phyloP scores from a whole-genome alignment of 441 rosid species.

The Erysimum cheiri region DNA sequence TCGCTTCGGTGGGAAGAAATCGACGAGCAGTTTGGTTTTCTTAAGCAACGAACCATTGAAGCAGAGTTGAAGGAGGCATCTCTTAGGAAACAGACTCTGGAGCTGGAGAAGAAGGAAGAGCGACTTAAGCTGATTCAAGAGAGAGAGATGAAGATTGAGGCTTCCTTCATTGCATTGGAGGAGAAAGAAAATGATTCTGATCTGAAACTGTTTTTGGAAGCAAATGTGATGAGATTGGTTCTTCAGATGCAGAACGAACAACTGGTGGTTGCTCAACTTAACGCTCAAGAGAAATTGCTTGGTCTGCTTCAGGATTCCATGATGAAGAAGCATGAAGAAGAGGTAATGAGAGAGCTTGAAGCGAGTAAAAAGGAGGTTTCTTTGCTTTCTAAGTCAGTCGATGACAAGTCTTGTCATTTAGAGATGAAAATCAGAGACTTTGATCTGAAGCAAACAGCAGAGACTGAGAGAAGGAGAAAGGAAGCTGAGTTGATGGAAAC shows the following conservation, averaged over 20 bases:
- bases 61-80: constrained; percentile 6
- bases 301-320: neutral
- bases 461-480: neutral
- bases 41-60: constrained; percentile 10
- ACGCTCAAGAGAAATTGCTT: neutral
- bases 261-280: neutral
- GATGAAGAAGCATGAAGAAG: constrained; percentile 5
- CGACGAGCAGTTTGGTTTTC: neutral
- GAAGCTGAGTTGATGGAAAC: neutral
- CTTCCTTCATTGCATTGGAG: constrained; percentile 2
- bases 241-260: neutral
- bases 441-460: neutral
- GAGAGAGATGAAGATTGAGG: constrained; percentile 29
- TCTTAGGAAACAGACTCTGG: neutral
- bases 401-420: constrained; percentile 2
- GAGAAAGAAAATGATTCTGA: constrained; percentile 10
- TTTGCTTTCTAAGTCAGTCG: neutral
- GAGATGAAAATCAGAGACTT: neutral
- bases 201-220: constrained; percentile 2
- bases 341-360: neutral
- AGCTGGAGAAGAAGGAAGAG: constrained; percentile 31
- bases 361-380: neutral
- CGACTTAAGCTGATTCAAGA: constrained; percentile 10
- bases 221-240: neutral
- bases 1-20: constrained; percentile 3